A percentile compares a stretch with the other conserved stretches of the same genome.
These are phyloP conservation scores for Septoria petroselini DNA, from an alignment of 2,329 filamentous ascomycete species.

Conservation along the genomic window DNA sequence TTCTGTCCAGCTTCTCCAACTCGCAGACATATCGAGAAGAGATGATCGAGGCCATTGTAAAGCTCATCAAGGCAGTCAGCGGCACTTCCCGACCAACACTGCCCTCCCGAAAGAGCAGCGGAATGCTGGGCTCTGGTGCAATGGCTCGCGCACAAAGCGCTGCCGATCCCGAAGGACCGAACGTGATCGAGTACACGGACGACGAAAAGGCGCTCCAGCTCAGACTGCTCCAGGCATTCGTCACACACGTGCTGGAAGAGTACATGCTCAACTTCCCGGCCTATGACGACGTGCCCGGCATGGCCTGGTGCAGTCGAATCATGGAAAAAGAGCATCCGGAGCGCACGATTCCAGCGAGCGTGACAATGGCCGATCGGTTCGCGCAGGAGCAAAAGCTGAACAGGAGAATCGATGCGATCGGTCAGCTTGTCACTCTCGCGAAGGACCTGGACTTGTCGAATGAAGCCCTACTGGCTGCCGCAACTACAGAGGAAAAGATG, in stretches of 20 bases:
- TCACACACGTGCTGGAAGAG: conserved; percentile 72
- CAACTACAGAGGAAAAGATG: conserved; percentile 42
- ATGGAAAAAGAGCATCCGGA: conserved; percentile 67
- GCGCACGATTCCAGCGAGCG: conserved; percentile 59
- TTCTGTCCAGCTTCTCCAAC: conserved; percentile 63
- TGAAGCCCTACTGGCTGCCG: conserved; percentile 47
- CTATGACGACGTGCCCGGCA: conserved; percentile 48
- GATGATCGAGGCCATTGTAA: conserved; percentile 66
- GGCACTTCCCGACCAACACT: conserved; percentile 64
- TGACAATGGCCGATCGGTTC: conserved; percentile 62
- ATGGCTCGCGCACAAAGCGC: conserved; percentile 38
- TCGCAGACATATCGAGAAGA: conserved; percentile 56
- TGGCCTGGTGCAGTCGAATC: conserved; percentile 55
- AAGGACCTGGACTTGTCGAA: conserved; percentile 54
- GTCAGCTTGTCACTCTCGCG: conserved; percentile 67
- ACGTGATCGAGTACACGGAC: conserved; percentile 41
- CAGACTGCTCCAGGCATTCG: conserved; percentile 68
- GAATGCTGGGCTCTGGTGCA: conserved; percentile 27
- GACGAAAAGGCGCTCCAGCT: conserved; percentile 61
- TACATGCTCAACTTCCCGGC: conserved; percentile 58
- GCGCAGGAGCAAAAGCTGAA: conserved; percentile 61
- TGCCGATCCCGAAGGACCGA: conserved; percentile 56
- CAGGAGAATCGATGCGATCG: conserved; percentile 63
- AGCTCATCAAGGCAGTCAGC: conserved; percentile 67
- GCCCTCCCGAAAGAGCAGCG: conserved; percentile 56